Evolutionary conservation across 2,329 filamentous ascomycete genomes (phyloP).

Genomic region (Trichophyton mentagrophytes): DNA sequence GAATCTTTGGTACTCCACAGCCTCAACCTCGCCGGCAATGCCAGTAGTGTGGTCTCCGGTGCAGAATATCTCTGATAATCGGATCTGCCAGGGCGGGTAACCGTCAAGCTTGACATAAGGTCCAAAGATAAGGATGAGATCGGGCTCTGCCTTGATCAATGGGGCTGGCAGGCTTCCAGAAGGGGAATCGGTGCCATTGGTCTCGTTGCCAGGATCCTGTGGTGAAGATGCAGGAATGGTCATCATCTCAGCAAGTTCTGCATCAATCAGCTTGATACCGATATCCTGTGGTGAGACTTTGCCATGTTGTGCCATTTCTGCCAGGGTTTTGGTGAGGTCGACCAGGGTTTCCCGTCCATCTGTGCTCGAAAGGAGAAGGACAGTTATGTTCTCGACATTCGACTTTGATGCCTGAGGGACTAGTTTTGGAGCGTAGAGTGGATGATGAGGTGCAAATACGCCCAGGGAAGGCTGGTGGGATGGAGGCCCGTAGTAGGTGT

Average conservation of each 20-base stretch:
- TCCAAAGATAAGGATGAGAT: conserved; percentile 76
- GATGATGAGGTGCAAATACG: conserved; percentile 57
- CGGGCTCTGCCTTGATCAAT: conserved; percentile 69
- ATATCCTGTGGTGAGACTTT: conserved; percentile 76
- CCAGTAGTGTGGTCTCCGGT: conserved; percentile 34
- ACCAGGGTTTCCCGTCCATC: conserved; percentile 90
- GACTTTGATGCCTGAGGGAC: conserved; percentile 14
- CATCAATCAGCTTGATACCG: conserved; percentile 71
- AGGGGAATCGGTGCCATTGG: conserved; percentile 9
- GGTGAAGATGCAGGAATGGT: conserved; percentile 13
- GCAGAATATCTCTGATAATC: conserved; percentile 84
- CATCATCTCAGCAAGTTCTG: conserved; percentile 58
- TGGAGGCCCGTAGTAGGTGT: conserved; percentile 69
- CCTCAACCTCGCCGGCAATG: conserved; percentile 25
- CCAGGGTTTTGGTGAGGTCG: conserved; percentile 83
- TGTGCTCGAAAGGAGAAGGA: conserved; percentile 73
- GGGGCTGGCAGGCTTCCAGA: not conserved
- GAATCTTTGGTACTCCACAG: conserved; percentile 88
- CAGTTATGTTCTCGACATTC: conserved; percentile 33
- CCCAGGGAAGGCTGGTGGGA: conserved; percentile 56
- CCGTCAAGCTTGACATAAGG: conserved; percentile 73
- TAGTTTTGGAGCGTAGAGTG: conserved; percentile 27
- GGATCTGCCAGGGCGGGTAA: conserved; percentile 93
- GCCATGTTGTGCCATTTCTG: conserved; percentile 84
- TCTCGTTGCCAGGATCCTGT: conserved; percentile 20